phyloP scores from a whole-genome alignment of 306 rosid genomes.

The Dalbergia cochinchinensis region DNA sequence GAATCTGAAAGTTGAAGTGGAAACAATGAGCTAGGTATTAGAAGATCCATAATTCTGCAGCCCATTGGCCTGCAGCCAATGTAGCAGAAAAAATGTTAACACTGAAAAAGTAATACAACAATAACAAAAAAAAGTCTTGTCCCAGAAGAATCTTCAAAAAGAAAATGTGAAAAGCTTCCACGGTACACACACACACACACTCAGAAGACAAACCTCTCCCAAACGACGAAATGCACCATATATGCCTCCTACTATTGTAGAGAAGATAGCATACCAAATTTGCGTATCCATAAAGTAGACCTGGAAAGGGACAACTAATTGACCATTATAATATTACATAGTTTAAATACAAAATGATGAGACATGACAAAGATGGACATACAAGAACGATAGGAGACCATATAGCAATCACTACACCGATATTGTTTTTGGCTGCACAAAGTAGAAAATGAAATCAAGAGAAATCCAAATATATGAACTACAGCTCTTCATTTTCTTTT shows the following conservation, averaged over 20 bases:
- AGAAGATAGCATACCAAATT: slow-evolving; percentile 97
- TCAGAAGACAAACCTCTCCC: slow-evolving; percentile 86
- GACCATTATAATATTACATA: slow-evolving; percentile 26
- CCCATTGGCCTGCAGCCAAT: slow-evolving; percentile 36
- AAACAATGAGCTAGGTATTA: slow-evolving; percentile 37
- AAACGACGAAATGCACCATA: slow-evolving; percentile 96
- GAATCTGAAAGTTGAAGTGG: slow-evolving; percentile 68
- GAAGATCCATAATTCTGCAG: slow-evolving; percentile 41
- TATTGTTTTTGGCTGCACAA: slow-evolving; percentile 81
- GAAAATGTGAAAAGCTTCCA: slow-evolving; percentile 10
- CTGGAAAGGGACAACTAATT: slow-evolving; percentile 51
- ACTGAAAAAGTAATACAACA: slow-evolving; percentile 10
- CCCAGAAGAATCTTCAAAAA: background rate
- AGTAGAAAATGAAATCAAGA: slow-evolving; percentile 47
- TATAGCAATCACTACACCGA: slow-evolving; percentile 86
- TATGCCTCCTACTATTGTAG: slow-evolving; percentile 90
- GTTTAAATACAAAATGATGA: slow-evolving; percentile 37
- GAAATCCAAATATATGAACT: slow-evolving; percentile 34
- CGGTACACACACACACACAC: slow-evolving; percentile 28
- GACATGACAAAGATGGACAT: slow-evolving; percentile 49
- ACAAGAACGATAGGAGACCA: slow-evolving; percentile 97
- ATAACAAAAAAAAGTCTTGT: background rate
- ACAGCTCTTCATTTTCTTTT: slow-evolving; percentile 25
- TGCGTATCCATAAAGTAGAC: slow-evolving; percentile 99
- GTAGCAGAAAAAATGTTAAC: slow-evolving; percentile 28